Evolutionary conservation across 1,284 basidiomycete genomes (phyloP).

Genomic region (Puccinia polysora): DNA sequence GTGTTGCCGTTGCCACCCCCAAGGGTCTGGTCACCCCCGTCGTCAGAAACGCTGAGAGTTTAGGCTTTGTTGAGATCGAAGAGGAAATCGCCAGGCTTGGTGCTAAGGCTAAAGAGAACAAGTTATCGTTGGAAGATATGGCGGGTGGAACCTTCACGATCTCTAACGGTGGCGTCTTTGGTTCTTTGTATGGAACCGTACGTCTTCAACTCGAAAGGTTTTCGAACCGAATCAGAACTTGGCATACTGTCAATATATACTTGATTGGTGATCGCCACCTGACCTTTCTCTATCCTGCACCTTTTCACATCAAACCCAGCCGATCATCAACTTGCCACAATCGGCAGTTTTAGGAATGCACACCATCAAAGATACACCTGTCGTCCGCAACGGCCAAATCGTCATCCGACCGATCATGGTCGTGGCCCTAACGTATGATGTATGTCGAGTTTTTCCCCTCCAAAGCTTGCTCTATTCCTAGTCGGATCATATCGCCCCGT

Average conservation of each 20-base stretch:
- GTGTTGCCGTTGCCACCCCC: conserved; percentile 92
- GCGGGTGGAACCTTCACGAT: conserved; percentile 96
- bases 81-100: conserved; percentile 82
- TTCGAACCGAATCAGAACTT: no score
- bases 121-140: conserved; percentile 91
- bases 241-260: no score
- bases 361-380: conserved; percentile 86
- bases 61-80: conserved; percentile 89
- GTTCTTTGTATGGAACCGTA: conserved; percentile 91
- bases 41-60: conserved; percentile 78
- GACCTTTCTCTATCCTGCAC: neutral
- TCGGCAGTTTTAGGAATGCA: conserved; percentile 92
- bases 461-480: no score
- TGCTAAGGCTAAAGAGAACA: conserved; percentile 88
- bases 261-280: conserved; percentile 45
- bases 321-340: conserved; percentile 85
- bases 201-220: no score
- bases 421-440: conserved; percentile 51
- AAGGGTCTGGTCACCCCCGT: conserved; percentile 97
- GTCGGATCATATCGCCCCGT: no score
- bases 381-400: conserved; percentile 87
- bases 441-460: neutral
- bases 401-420: conserved; percentile 93
- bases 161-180: conserved; percentile 98
- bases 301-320: neutral